Evolutionary conservation across 176 grass and related monocot genomes (phyloP).

Genomic region (Typha latifolia): DNA sequence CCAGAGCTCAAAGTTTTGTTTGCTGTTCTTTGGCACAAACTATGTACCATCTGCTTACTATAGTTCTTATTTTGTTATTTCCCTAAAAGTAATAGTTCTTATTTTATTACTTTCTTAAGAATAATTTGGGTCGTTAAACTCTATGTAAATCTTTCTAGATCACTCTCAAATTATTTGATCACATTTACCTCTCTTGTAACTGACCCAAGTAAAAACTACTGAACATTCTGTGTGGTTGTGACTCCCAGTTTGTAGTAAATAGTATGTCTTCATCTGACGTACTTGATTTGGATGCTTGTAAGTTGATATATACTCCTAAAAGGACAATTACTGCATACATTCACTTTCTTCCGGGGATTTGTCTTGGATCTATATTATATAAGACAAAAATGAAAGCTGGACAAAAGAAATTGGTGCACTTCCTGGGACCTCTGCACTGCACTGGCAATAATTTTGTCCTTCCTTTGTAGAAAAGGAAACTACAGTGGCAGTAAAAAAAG

Average conservation of each 20-base stretch:
- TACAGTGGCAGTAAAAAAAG: neutral
- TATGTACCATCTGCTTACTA: neutral
- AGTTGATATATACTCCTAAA: neutral
- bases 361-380: neutral
- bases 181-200: no score
- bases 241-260: no score
- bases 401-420: neutral
- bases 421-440: neutral
- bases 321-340: neutral
- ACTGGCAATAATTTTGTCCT: neutral
- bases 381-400: neutral
- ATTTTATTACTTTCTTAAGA: neutral
- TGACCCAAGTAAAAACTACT: no score
- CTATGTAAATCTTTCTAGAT: no score
- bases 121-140: no score
- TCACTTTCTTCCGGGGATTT: neutral
- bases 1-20: neutral
- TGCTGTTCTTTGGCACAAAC: neutral
- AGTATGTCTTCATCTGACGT: no score
- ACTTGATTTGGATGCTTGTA: no score
- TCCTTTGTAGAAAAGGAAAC: neutral
- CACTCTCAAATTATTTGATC: no score
- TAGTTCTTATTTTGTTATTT: neutral
- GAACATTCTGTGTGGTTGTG: no score
- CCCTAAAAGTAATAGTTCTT: neutral